These are phyloP conservation scores for Fusarium neocosmosporiellum DNA, from an alignment of 2,329 filamentous ascomycete genomes.

Conservation along the genomic window DNA sequence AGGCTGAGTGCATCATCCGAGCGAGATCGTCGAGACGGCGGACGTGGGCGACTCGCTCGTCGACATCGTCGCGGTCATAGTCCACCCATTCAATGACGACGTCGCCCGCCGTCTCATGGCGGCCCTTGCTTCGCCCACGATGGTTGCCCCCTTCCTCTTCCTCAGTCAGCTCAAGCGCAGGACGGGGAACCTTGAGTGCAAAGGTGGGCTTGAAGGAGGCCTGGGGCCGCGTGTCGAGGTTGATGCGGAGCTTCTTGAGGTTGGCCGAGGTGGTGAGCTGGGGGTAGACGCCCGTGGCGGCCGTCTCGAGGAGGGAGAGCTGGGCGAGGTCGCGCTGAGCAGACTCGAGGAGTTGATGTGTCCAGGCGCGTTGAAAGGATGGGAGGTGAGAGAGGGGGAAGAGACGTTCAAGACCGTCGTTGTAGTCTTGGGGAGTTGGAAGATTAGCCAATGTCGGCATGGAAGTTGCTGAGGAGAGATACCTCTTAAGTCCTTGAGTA, in stretches of 20 bases:
- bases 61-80: conserved; percentile 56
- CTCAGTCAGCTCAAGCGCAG: conserved; percentile 43
- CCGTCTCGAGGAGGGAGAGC: conserved; percentile 55
- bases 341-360: conserved; percentile 58
- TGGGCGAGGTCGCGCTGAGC: conserved; percentile 55
- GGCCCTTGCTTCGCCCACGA: conserved; percentile 46
- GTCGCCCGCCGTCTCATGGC: conserved; percentile 48
- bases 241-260: conserved; percentile 59
- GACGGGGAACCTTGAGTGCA: conserved; percentile 52
- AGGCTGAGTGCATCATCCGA: conserved; percentile 59
- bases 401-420: conserved; percentile 59
- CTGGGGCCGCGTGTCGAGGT: conserved; percentile 56
- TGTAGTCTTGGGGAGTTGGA: conserved; percentile 51
- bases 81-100: conserved; percentile 59
- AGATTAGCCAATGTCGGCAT: not conserved
- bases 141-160: conserved; percentile 1
- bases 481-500: conserved; percentile 56
- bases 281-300: conserved; percentile 55
- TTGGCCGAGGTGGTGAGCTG: conserved; percentile 55
- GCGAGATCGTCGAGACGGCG: conserved; percentile 60
- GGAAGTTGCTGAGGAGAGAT: not conserved
- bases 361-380: conserved; percentile 59
- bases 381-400: conserved; percentile 56
- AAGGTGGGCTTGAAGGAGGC: conserved; percentile 56
- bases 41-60: conserved; percentile 56